Base-by-base conservation (phyloP, 192 early-diverging fungal genomes). In the Entophlyctis helioformis region DNA sequence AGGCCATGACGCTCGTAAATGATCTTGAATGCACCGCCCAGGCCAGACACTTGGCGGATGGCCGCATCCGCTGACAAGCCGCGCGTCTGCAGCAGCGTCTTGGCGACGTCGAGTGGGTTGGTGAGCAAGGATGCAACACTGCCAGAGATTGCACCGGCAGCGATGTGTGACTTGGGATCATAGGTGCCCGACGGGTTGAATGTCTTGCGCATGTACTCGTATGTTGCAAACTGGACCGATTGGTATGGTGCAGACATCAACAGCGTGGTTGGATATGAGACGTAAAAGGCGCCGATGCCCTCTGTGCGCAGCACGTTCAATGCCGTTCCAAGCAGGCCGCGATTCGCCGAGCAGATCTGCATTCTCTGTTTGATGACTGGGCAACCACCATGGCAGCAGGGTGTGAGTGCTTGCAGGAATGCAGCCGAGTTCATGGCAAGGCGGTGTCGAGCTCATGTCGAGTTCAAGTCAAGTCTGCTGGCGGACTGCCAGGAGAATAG, bases 221-320 rank as follows among this genome's bases (percentile, higher is more conserved):
- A 96, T 20, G 83, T 79, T 18, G 82, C 78, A 57, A 94, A 96
- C 51, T 96, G 93, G 32, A 94, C 76, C 2, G 85, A 76, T 64
- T 96, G 90, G 70, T 89, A 96, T 4, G 93, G 93, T 45, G 94
- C 86, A 18, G 82, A 83, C 89, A 96, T 96, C 41, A 84, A 62
- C 35, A 96, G 62, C 0, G 93, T 96, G 0, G 89, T 94, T 2
- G 93, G 93, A 41, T 87, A 91, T 1, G 91, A 94, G 11, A 94
- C 74, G 54, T 90, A 96, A 48, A 96, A 91, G 1, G 93, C 88
- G 10, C 67, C 54, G 6, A 87, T 16, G 0, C 93, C 93, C 57
- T 96, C 93, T 3, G 52, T 63, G 18, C 65, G 57, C 35, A 87
- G 62, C 11, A 96, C 76, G 6, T 69, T 60, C 22, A 59, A 48